phyloP scores from a whole-genome alignment of 495 filamentous ascomycete species.

The Lophiostoma macrostomum region DNA sequence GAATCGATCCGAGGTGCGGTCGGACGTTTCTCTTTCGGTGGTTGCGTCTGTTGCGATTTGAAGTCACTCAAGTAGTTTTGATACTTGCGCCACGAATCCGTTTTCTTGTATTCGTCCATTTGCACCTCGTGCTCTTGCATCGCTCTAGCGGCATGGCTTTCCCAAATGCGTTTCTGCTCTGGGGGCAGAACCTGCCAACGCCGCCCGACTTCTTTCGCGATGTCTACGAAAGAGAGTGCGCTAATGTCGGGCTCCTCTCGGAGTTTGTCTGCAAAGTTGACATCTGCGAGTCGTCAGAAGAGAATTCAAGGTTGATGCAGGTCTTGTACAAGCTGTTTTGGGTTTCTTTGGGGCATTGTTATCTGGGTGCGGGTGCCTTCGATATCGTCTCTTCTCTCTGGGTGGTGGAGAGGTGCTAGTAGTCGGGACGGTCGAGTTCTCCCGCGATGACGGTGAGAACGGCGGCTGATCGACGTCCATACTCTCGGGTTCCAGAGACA shows the following conservation, averaged over 20 bases:
- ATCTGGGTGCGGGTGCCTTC: slow-evolving; percentile 34
- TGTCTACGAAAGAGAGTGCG: slow-evolving; percentile 33
- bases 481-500: slow-evolving; percentile 16
- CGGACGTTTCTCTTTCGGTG: slow-evolving; percentile 3
- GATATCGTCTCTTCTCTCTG: slow-evolving; percentile 33
- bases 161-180: slow-evolving; percentile 31
- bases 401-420: not conserved
- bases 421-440: slow-evolving; percentile 8
- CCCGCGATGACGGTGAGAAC: slow-evolving; percentile 20
- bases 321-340: slow-evolving; percentile 34
- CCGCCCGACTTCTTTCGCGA: slow-evolving; percentile 33
- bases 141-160: slow-evolving; percentile 30
- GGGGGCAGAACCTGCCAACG: slow-evolving; percentile 28
- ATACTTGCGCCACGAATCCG: slow-evolving; percentile 28
- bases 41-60: slow-evolving; percentile 19
- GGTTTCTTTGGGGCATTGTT: slow-evolving; percentile 36
- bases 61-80: slow-evolving; percentile 32
- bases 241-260: slow-evolving; percentile 29
- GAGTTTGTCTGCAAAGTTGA: slow-evolving; percentile 37
- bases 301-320: not conserved
- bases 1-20: not conserved
- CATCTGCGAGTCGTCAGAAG: slow-evolving; percentile 27
- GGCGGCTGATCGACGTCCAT: not conserved
- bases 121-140: slow-evolving; percentile 29
- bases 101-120: slow-evolving; percentile 37